Evolutionary conservation across 2,329 filamentous ascomycete species (phyloP).

Genomic region (Cadophora sp.): DNA sequence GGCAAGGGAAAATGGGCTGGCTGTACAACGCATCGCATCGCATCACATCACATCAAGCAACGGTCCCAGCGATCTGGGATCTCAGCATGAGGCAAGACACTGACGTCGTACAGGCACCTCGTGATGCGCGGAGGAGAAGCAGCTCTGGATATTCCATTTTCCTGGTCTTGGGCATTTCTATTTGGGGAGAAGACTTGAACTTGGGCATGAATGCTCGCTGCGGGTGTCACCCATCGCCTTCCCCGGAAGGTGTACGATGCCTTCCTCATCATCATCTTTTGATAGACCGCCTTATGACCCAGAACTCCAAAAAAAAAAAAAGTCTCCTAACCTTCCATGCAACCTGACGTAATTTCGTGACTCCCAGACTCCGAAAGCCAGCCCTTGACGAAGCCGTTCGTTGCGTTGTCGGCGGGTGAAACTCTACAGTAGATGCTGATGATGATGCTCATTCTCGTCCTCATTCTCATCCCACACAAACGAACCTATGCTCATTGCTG

Average conservation of each 20-base stretch:
- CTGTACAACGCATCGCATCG: slow-evolving; percentile 56
- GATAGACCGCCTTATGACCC: slow-evolving; percentile 39
- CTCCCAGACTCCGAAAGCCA: slow-evolving; percentile 26
- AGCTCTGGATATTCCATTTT: slow-evolving; percentile 17
- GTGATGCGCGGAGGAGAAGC: slow-evolving; percentile 27
- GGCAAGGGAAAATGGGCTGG: slow-evolving; percentile 24
- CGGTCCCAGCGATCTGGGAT: slow-evolving; percentile 39
- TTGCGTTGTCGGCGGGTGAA: background rate
- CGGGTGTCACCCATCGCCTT: slow-evolving; percentile 38
- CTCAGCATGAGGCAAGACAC: slow-evolving; percentile 27
- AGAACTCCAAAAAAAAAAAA: slow-evolving; percentile 26
- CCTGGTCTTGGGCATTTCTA: slow-evolving; percentile 8
- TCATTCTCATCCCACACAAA: too few relatives aligned
- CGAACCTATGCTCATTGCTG: slow-evolving; percentile 62
- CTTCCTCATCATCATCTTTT: slow-evolving; percentile 20
- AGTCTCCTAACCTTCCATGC: slow-evolving; percentile 29
- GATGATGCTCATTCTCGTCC: background rate
- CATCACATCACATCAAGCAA: slow-evolving; percentile 44
- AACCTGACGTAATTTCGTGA: slow-evolving; percentile 35
- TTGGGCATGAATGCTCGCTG: slow-evolving; percentile 25
- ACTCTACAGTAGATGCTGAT: background rate
- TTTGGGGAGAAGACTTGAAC: slow-evolving; percentile 15
- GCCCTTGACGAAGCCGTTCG: background rate
- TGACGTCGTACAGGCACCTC: slow-evolving; percentile 39
- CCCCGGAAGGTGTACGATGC: slow-evolving; percentile 25